Conservation (phyloP, 2,329 filamentous ascomycete species). For the Raffaelea deltoideospora region DNA sequence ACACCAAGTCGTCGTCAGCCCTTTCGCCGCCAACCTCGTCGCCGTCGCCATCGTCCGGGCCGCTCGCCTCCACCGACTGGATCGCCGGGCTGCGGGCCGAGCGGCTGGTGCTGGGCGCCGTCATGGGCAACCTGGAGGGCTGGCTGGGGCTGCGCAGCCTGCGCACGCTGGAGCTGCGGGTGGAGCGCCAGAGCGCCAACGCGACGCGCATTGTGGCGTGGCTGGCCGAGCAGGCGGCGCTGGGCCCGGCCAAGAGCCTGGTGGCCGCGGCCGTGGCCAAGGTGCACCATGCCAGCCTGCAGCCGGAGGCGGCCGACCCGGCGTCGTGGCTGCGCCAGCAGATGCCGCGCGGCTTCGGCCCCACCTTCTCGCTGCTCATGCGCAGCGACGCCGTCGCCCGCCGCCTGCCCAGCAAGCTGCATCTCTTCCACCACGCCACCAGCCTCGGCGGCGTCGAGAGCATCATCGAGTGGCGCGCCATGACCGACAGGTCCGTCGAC, state of each 20-base stretch:
- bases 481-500: conserved; percentile 67
- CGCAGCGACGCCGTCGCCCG: conserved; percentile 45
- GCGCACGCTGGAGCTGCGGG: conserved; percentile 71
- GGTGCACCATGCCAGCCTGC: conserved; percentile 62
- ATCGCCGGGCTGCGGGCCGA: conserved; percentile 47
- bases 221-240: conserved; percentile 39
- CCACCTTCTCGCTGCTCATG: conserved; percentile 68
- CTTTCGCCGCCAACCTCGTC: no score
- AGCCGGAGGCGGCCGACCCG: conserved; percentile 43
- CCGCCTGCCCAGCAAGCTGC: conserved; percentile 59
- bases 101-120: conserved; percentile 60
- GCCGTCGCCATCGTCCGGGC: no score
- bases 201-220: conserved; percentile 57
- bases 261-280: conserved; percentile 41
- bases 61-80: conserved; percentile 34
- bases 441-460: conserved; percentile 89
- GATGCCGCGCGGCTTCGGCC: conserved; percentile 83
- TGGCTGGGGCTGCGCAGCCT: conserved; percentile 84
- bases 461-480: conserved; percentile 87
- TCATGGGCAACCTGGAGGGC: conserved; percentile 79
- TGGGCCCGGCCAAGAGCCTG: conserved; percentile 16
- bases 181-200: conserved; percentile 60
- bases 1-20: no score
- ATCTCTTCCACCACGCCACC: conserved; percentile 86
- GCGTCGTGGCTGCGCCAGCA: conserved; percentile 63